Evolutionary conservation across 768 basidiomycete genomes (phyloP).

Genomic region (Russula compacta): DNA sequence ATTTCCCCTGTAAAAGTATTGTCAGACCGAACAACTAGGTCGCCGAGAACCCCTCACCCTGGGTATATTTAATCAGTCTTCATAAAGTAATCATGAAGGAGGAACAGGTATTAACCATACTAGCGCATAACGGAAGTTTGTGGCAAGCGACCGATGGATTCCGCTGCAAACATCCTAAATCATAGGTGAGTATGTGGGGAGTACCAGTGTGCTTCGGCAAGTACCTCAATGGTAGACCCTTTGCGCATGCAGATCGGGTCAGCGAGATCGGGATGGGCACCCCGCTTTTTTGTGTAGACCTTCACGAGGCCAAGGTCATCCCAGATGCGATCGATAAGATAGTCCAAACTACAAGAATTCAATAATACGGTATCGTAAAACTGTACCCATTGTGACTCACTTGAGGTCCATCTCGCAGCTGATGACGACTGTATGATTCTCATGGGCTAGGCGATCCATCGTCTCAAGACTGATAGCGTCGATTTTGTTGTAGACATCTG

Average conservation of each 20-base stretch:
- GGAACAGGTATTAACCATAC: slow-evolving; percentile 58
- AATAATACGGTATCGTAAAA: background rate
- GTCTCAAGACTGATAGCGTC: slow-evolving; percentile 80
- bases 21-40: slow-evolving; percentile 9
- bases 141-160: slow-evolving; percentile 80
- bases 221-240: slow-evolving; percentile 88
- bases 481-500: slow-evolving; percentile 95
- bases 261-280: slow-evolving; percentile 81
- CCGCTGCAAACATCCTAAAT: slow-evolving; percentile 79
- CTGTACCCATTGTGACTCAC: slow-evolving; percentile 33
- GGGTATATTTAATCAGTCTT: background rate
- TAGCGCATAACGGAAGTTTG: slow-evolving; percentile 90
- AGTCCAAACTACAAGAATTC: slow-evolving; percentile 43
- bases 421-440: slow-evolving; percentile 85
- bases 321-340: slow-evolving; percentile 72
- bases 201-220: slow-evolving; percentile 1
- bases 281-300: slow-evolving; percentile 96
- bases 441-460: slow-evolving; percentile 72
- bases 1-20: slow-evolving; percentile 57
- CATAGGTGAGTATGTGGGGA: background rate
- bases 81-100: background rate
- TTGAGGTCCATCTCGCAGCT: slow-evolving; percentile 94
- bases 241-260: slow-evolving; percentile 89
- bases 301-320: slow-evolving; percentile 74
- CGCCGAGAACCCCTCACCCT: slow-evolving; percentile 11